Evolutionary conservation across 495 filamentous ascomycete species (phyloP).

Genomic region (Clohesyomyces aquaticus): DNA sequence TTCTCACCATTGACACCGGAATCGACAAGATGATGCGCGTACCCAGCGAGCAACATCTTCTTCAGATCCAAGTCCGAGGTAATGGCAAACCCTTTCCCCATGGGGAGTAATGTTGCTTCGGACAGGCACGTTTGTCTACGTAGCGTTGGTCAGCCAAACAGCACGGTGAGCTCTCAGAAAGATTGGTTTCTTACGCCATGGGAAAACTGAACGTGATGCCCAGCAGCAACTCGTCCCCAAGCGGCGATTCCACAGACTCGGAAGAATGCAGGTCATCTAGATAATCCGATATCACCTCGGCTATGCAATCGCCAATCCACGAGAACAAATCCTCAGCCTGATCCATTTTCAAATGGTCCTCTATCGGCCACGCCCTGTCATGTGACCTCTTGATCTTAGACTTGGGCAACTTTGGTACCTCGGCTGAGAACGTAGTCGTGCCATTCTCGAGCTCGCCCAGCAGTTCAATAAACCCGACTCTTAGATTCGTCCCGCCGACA

Average conservation of each 20-base stretch:
- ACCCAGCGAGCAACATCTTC: constrained; percentile 68
- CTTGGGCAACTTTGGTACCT: constrained; percentile 15
- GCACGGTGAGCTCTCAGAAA: background rate
- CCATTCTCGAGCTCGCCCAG: constrained; percentile 49
- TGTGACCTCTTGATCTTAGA: constrained; percentile 59
- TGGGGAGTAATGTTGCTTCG: constrained; percentile 78
- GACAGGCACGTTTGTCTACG: constrained; percentile 72
- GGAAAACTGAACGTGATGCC: constrained; percentile 89
- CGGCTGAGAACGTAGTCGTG: constrained; percentile 8
- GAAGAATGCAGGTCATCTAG: constrained; percentile 48
- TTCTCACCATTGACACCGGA: constrained; percentile 48
- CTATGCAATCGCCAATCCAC: constrained; percentile 80
- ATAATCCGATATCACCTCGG: constrained; percentile 65
- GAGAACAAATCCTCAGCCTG: constrained; percentile 74
- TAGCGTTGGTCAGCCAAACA: background rate
- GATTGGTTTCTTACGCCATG: constrained; percentile 55
- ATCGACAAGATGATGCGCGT: constrained; percentile 61
- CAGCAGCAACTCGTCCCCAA: constrained; percentile 65
- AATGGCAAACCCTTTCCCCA: constrained; percentile 88
- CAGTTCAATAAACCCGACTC: constrained; percentile 77
- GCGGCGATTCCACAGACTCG: constrained; percentile 25
- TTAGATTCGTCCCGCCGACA: constrained; percentile 79
- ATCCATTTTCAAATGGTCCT: constrained; percentile 76
- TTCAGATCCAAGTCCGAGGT: constrained; percentile 72
- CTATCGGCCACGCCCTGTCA: constrained; percentile 77